Evolutionary conservation across 2,329 filamentous ascomycete species (phyloP), one percentile per base, ranked within the genome.

Genomic region (Phialocephala subalpina): DNA sequence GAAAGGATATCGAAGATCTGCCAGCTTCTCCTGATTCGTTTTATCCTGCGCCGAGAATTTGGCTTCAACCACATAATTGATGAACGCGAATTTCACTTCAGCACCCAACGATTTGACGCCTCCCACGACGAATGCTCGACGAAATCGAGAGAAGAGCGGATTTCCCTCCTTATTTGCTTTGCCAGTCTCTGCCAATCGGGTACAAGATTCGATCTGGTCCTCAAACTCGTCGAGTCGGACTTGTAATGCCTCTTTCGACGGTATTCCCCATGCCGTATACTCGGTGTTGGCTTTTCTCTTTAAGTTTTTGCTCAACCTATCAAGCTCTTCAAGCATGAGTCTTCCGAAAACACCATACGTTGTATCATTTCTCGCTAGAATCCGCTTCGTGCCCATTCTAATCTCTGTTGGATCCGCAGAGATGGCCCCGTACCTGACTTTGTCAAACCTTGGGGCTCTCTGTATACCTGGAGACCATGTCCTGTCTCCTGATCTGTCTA

Each of bases 1-100:
- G 62, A 90, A 86, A 0, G 96, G 96, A 77, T 89, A 94, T n/a
- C 94, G 87, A 70, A 97, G 81, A 79, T 97, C 93, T n/a, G 93
- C 87, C 16, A 97, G 79, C 22, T 84, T 83, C 72, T 82, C 81
- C 72, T 94, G 92, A 47, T 67, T 69, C 40, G 56, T 49, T 36
- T 68, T 58, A 20, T 65, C 82, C 27, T 82, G 82, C 22, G 81
- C 78, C 1, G 89, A 86, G 75, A 91, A 88, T 29, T 81, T 82
- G 2, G 82, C 76, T 14, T 86, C 84, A 65, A 89, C 81, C 22
- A 91, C 80, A 69, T 90, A 88, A 42, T 85, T 87, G 22, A 73
- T 88, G 75, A 96, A 93, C 36, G 86, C 81, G 73, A 90, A 91
- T 66, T 85, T 84, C 42, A 97, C 69, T 72, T 91, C 87, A n/a